Evolutionary conservation across 352 stramenopile genomes (phyloP).

Genomic region (Pythium brachiatum): DNA sequence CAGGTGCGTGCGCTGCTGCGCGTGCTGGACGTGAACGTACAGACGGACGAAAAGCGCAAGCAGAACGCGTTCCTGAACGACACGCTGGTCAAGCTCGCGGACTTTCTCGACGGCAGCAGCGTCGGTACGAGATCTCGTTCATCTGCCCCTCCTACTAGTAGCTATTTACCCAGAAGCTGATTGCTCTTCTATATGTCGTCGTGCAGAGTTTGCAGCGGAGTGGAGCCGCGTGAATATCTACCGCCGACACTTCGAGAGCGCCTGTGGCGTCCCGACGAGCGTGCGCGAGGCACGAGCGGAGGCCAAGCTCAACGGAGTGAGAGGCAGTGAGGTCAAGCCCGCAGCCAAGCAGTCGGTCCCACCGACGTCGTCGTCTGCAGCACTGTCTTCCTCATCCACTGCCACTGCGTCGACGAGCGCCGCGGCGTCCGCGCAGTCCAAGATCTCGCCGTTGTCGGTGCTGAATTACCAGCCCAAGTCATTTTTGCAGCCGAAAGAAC

Average conservation of each 20-base stretch:
- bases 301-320: constrained; percentile 1
- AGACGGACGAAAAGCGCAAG: constrained; percentile 59
- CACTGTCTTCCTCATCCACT: constrained; percentile 2
- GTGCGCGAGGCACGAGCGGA: constrained; percentile 34
- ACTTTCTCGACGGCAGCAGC: constrained; percentile 60
- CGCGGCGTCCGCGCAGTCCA: not conserved
- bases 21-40: constrained; percentile 69
- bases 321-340: constrained; percentile 15
- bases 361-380: not conserved
- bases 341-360: constrained; percentile 1
- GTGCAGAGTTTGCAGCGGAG: constrained; percentile 59
- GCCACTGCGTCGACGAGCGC: not conserved
- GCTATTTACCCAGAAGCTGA: not conserved
- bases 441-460: constrained; percentile 37
- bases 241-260: constrained; percentile 74
- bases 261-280: constrained; percentile 57
- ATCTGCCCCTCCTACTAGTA: not conserved
- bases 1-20: constrained; percentile 73
- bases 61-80: constrained; percentile 64
- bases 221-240: constrained; percentile 79
- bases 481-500: constrained; percentile 54
- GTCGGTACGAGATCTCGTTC: constrained; percentile 48
- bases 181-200: too few relatives aligned
- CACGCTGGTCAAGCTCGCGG: constrained; percentile 58
- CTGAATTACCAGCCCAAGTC: constrained; percentile 76